phyloP scores from a whole-genome alignment of 345 rosid genomes.

The Brassica carinata region DNA sequence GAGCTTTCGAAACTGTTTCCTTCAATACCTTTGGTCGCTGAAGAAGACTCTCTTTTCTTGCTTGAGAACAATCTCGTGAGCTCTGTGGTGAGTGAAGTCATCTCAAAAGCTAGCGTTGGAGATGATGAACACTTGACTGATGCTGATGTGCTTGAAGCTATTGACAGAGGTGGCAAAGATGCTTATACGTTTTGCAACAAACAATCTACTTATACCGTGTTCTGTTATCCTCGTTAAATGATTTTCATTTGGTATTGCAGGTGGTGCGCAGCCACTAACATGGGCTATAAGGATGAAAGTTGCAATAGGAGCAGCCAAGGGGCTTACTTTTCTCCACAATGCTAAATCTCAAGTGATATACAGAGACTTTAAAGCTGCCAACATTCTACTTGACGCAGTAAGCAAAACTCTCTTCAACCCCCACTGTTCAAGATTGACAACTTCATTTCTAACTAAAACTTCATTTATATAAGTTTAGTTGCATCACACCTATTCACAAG shows the following conservation, averaged over 20 bases:
- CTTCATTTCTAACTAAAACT: conserved; percentile 8
- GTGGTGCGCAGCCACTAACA: conserved; percentile 52
- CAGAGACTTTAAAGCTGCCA: conserved; percentile 96
- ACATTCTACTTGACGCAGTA: conserved; percentile 90
- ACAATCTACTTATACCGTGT: conserved; percentile 52
- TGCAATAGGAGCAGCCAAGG: conserved; percentile 92
- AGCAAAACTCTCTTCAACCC: background rate
- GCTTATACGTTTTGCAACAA: conserved; percentile 32
- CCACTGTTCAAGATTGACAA: background rate
- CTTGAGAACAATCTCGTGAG: conserved; percentile 66
- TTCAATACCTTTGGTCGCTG: conserved; percentile 87
- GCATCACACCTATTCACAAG: too few species aligned
- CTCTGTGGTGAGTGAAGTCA: conserved; percentile 63
- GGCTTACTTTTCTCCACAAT: conserved; percentile 88
- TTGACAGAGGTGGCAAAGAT: conserved; percentile 72
- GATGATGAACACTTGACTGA: conserved; percentile 47
- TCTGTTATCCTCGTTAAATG: too few species aligned
- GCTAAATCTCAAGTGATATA: conserved; percentile 90
- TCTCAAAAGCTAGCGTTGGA: conserved; percentile 45
- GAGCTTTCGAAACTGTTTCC: conserved; percentile 79
- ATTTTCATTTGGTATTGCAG: too few species aligned
- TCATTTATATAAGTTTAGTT: background rate
- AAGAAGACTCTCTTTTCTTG: conserved; percentile 80
- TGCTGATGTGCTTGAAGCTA: conserved; percentile 71
- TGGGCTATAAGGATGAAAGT: conserved; percentile 94